These are phyloP conservation scores for Mucor sp. DNA, from an alignment of 371 early-diverging fungal genomes.

Conservation along the genomic window DNA sequence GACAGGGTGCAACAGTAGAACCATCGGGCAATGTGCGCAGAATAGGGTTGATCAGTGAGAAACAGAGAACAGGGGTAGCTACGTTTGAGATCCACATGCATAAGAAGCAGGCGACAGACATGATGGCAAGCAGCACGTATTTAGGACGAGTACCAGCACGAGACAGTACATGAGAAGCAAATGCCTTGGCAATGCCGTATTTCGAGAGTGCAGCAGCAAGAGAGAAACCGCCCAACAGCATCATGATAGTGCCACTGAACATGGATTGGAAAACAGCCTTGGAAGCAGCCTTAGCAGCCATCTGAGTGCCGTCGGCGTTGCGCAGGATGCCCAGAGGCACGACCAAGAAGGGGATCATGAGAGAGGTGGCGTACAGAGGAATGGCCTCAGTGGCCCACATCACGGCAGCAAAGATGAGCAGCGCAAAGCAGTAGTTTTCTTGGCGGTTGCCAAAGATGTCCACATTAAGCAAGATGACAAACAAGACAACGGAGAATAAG, in stretches of 20 bases:
- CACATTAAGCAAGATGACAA: constrained; percentile 56
- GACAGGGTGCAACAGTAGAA: constrained; percentile 77
- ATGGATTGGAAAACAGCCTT: constrained; percentile 86
- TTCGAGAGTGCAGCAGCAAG: constrained; percentile 71
- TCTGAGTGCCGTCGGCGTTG: constrained; percentile 40
- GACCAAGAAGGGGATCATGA: constrained; percentile 77
- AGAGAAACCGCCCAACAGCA: constrained; percentile 94
- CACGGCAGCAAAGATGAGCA: constrained; percentile 63
- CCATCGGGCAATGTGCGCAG: constrained; percentile 66
- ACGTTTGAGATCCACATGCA: constrained; percentile 86
- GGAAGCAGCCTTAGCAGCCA: constrained; percentile 76
- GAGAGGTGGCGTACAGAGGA: constrained; percentile 82
- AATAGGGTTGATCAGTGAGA: constrained; percentile 76
- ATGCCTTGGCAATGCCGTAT: constrained; percentile 72
- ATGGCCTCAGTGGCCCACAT: constrained; percentile 77
- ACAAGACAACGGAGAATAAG: constrained; percentile 50
- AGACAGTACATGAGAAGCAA: constrained; percentile 69
- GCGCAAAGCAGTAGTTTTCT: constrained; percentile 67
- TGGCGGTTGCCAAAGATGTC: constrained; percentile 58
- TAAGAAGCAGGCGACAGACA: constrained; percentile 75
- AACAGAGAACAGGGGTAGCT: constrained; percentile 85
- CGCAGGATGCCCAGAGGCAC: constrained; percentile 75
- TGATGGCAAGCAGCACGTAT: constrained; percentile 71
- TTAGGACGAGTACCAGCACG: constrained; percentile 73
- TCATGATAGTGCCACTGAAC: constrained; percentile 96